These are phyloP conservation scores for Fraxinus velutina DNA, from an alignment of 305 asterid species.

Conservation along the genomic window DNA sequence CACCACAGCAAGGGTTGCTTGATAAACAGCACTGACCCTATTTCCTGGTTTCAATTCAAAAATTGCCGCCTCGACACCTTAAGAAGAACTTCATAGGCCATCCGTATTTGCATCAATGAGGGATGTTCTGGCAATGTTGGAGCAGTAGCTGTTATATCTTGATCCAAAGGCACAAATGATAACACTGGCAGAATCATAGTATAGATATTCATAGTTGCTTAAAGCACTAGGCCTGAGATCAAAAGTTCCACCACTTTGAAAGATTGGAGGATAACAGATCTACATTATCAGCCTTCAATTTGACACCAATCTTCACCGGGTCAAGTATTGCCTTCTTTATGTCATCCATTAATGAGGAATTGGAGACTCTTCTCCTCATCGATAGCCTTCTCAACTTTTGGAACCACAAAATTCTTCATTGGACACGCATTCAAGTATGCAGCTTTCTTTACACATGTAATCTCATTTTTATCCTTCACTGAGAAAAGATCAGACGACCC, in stretches of 20 bases:
- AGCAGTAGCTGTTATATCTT: constrained; percentile 72
- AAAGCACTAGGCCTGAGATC: constrained; percentile 71
- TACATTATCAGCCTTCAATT: constrained; percentile 67
- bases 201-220: constrained; percentile 55
- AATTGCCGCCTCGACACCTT: background rate
- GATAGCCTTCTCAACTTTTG: constrained; percentile 57
- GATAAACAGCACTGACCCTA: background rate
- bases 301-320: constrained; percentile 54
- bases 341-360: constrained; percentile 58
- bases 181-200: constrained; percentile 57
- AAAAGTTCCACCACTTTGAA: constrained; percentile 75
- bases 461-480: constrained; percentile 53
- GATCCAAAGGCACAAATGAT: constrained; percentile 72
- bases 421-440: constrained; percentile 59
- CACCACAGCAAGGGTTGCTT: background rate
- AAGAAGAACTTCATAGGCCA: background rate
- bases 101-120: constrained; percentile 57
- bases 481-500: constrained; percentile 65
- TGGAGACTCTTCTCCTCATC: constrained; percentile 68
- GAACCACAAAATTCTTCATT: constrained; percentile 68
- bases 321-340: constrained; percentile 68
- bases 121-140: constrained; percentile 67
- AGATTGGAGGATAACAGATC: constrained; percentile 78
- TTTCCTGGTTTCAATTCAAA: background rate
- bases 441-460: constrained; percentile 59